Evolutionary conservation across 768 basidiomycete species (phyloP), one percentile per base, ranked within the genome.

Genomic region (Austroboletus eburneus): DNA sequence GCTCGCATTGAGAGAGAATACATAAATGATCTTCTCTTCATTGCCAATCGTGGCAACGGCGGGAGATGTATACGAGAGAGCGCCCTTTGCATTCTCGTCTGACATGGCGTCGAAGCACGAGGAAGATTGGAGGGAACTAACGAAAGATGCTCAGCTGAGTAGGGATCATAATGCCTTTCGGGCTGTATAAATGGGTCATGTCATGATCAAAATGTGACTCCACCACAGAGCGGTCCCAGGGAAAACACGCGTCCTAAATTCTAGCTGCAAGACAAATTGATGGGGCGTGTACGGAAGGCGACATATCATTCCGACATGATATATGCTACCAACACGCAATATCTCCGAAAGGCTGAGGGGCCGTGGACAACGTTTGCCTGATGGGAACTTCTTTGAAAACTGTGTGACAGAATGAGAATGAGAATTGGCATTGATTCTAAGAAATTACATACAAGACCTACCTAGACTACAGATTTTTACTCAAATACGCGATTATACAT

Each of bases 101-200:
- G 51, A 48, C 57, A 59, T 59, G 35, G 39, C 24, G 4, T 5
- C 18, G 10, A 4, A 24, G 20, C 9, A 10, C 9, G 16, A 46
- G 8, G n/a, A 17, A 13, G 22, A 21, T 16, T 7, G 13, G 29
- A 29, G 25, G 37, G 16, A 37, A 45, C 1, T 18, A 30, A 24
- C 21, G 30, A 20, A 42, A 17, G 4, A 3, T 37, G 23, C 29
- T 22, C 33, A 14, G 18, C 23, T 29, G 42, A 25, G 10, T 32
- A 20, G 22, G n/a, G n/a, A n/a, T n/a, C n/a, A n/a, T n/a, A n/a
- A n/a, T n/a, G n/a, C n/a, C n/a, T n/a, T n/a, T n/a, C n/a, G n/a
- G n/a, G 12, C 42, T 9, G 33, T 55, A 58, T 58, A 57, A 43
- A 46, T 57, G 57, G 17, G 43, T 18, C 30, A 27, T 34, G 35